Percentiles rank a stretch among this genome's conserved stretches.
These are phyloP conservation scores for Salix purpurea DNA, from an alignment of 345 rosid genomes.

Conservation along the genomic window DNA sequence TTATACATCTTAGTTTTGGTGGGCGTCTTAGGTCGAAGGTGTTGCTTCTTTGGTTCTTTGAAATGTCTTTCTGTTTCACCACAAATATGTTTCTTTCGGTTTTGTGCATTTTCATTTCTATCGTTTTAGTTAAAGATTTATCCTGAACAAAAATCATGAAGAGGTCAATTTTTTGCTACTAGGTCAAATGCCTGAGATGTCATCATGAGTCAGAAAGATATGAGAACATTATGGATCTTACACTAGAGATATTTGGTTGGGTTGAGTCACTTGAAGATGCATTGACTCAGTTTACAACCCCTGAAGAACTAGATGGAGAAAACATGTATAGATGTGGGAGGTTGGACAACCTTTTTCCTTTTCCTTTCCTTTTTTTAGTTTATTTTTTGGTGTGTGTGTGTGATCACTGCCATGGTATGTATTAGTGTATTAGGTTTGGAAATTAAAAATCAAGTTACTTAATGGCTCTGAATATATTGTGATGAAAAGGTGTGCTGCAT, in stretches of 20 bases:
- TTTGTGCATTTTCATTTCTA: background rate
- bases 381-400: background rate
- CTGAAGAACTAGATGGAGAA: slow-evolving; percentile 22
- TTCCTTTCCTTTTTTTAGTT: background rate
- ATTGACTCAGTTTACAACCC: slow-evolving; percentile 20
- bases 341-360: slow-evolving; percentile 9
- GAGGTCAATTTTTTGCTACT: background rate
- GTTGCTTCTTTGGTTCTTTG: slow-evolving; percentile 1
- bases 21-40: slow-evolving; percentile 22
- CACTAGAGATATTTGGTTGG: slow-evolving; percentile 22
- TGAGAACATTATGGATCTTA: slow-evolving; percentile 26
- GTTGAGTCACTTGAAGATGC: slow-evolving; percentile 25
- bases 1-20: slow-evolving; percentile 13
- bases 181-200: slow-evolving; percentile 26
- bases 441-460: background rate
- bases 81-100: background rate
- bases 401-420: background rate
- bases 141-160: background rate
- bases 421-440: background rate
- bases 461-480: background rate
- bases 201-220: slow-evolving; percentile 9
- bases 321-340: slow-evolving; percentile 23
- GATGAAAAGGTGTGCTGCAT: slow-evolving; percentile 70
- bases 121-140: background rate
- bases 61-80: background rate